phyloP scores from a whole-genome alignment of 164 flowering plant species.

The Magnolia sinica region DNA sequence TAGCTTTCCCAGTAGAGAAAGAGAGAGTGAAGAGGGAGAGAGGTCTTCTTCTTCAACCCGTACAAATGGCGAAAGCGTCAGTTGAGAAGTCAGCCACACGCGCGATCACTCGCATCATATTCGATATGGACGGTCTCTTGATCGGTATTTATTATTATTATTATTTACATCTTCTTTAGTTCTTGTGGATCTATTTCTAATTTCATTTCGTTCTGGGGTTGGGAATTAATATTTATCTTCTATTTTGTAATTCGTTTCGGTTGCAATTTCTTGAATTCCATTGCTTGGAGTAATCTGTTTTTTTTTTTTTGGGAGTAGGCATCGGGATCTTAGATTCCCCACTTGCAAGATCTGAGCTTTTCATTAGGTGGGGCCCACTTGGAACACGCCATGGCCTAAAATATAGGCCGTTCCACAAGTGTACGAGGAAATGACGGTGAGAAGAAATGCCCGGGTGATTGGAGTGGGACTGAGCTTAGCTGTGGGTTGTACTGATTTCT shows the following conservation, averaged over 20 bases:
- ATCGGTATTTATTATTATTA: conserved; percentile 44
- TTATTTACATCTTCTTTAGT: not conserved
- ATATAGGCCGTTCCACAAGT: not conserved
- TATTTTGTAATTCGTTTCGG: not conserved
- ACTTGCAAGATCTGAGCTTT: too few species aligned
- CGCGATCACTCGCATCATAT: conserved; percentile 68
- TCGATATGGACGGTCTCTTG: conserved; percentile 93
- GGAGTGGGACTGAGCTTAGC: too few species aligned
- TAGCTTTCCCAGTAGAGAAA: too few species aligned
- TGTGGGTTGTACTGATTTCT: too few species aligned
- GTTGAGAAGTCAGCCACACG: conserved; percentile 20
- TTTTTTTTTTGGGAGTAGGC: not conserved
- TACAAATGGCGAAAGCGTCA: conserved; percentile 32
- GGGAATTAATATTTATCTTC: not conserved
- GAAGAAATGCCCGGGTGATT: not conserved
- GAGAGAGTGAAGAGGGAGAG: not conserved
- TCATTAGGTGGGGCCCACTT: too few species aligned
- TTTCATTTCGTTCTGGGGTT: too few species aligned
- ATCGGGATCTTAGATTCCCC: too few species aligned
- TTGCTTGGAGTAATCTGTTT: not conserved
- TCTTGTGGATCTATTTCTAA: too few species aligned
- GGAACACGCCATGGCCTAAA: not conserved
- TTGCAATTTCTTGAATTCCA: not conserved
- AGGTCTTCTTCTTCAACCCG: not conserved
- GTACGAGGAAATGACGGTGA: not conserved